A percentile compares a stretch with the other conserved stretches of the same genome.
These are phyloP conservation scores for Penicillium sp. DNA, from an alignment of 2,329 filamentous ascomycete species.

Conservation along the genomic window DNA sequence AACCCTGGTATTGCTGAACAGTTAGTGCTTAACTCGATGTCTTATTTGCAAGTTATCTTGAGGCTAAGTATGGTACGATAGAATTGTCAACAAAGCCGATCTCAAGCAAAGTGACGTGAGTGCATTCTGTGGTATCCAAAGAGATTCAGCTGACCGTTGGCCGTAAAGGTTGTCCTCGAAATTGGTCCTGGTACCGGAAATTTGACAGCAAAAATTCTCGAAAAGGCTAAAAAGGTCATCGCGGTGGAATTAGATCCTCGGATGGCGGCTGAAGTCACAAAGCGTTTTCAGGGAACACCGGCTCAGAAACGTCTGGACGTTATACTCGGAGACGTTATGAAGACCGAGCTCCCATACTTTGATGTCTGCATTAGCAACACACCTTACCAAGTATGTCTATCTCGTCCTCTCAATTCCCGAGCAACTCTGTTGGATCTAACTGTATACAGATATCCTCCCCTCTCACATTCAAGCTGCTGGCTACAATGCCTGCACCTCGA, in stretches of 20 bases:
- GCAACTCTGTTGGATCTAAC: slow-evolving; percentile 16
- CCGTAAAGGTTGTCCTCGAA: slow-evolving; percentile 72
- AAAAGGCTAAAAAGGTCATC: slow-evolving; percentile 78
- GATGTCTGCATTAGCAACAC: slow-evolving; percentile 83
- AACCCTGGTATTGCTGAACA: slow-evolving; percentile 76
- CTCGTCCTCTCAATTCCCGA: too few relatives aligned
- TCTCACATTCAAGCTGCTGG: slow-evolving; percentile 84
- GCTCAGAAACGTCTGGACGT: slow-evolving; percentile 81
- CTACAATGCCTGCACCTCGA: slow-evolving; percentile 75
- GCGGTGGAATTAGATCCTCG: slow-evolving; percentile 91
- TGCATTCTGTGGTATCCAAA: slow-evolving; percentile 7
- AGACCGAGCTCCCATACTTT: slow-evolving; percentile 74
- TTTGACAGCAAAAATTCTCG: slow-evolving; percentile 82
- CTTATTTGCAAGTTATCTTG: background rate
- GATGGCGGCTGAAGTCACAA: slow-evolving; percentile 93
- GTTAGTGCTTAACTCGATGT: slow-evolving; percentile 37
- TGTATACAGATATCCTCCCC: slow-evolving; percentile 73
- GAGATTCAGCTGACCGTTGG: slow-evolving; percentile 3
- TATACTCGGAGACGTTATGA: slow-evolving; percentile 88
- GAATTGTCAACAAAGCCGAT: slow-evolving; percentile 78
- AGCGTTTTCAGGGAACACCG: slow-evolving; percentile 87
- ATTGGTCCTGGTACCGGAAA: slow-evolving; percentile 88
- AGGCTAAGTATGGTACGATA: slow-evolving; percentile 6
- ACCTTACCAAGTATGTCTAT: slow-evolving; percentile 57
- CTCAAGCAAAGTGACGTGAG: slow-evolving; percentile 77